Evolutionary conservation across 345 rosid species (phyloP), one percentile per base, ranked within the genome.

Genomic region (Angophora floribunda): DNA sequence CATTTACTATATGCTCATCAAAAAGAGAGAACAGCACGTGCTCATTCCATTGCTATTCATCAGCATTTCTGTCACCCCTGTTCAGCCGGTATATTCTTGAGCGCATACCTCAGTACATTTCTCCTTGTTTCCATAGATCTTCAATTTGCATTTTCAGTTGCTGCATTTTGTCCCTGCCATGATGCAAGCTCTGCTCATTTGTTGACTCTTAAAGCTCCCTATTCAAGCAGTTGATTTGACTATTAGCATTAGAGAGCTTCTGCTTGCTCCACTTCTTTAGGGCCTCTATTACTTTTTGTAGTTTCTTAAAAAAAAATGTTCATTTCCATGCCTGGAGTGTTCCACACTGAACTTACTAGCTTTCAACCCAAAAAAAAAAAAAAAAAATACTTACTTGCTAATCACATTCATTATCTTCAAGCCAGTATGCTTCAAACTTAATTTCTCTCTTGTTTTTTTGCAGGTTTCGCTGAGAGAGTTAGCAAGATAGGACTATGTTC

Each of bases 31-130:
- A 1, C n/a, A 1, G n/a, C 61, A 22, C 9, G 61, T 55, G 28
- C 13, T 22, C 61, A 55, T 55, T 55, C 13, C 61, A 55, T 55
- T 1, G 6, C 0, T 0, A 11, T 55, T 55, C 61, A 1, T 9
- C 13, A 55, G 61, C 63, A 57, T 57, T 22, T 57, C 13, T 4
- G 10, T 22, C 13, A 57, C n/a, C 28, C 3, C 0, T 21, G 9
- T 22, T 9, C 13, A 22, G 3, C n/a, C 3, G 4, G n/a, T 57
- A 2, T 22, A 22, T 9, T 57, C 63, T 52, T 17, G n/a, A 9
- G 13, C 3, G 13, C 63, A 9, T 9, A 24, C 6, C 6, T 26
- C 0, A 1, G 63, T 24, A 24, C 13, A 57, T 57, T 57, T 57
- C 63, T 57, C 5, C 63, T 9, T 24, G 6, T 57, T 57, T 57